These are phyloP conservation scores for Monosporozyma yasuniensis DNA, from an alignment of 805 yeast genomes.

Conservation along the genomic window DNA sequence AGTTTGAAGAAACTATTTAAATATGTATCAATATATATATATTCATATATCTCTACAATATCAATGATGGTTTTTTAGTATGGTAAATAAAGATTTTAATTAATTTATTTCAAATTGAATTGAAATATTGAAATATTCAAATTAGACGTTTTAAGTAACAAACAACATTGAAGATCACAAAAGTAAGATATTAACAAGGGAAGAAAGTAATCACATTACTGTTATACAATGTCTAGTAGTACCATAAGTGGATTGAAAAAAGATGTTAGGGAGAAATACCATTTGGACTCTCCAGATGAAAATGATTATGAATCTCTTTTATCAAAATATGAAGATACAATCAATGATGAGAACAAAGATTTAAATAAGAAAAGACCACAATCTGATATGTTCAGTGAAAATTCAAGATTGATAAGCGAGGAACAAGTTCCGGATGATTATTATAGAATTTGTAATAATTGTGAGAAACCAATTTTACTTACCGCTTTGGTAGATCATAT, in stretches of 20 bases:
- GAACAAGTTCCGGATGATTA: not conserved
- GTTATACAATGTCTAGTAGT: not conserved
- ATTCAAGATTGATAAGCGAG: slow-evolving; percentile 10
- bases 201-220: not conserved
- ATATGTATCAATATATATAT: not conserved
- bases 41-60: not conserved
- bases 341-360: not conserved
- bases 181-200: too few relatives aligned
- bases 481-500: slow-evolving; percentile 24
- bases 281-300: not conserved
- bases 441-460: slow-evolving; percentile 27
- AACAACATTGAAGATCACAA: too few relatives aligned
- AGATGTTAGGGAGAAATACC: not conserved
- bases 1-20: not conserved
- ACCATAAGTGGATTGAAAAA: not conserved
- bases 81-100: too few relatives aligned
- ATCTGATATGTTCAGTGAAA: slow-evolving; percentile 16
- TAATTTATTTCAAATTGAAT: too few relatives aligned
- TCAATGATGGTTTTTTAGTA: too few relatives aligned
- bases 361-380: not conserved
- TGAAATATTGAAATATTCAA: too few relatives aligned
- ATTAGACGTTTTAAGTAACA: too few relatives aligned
- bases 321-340: not conserved
- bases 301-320: not conserved
- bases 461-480: slow-evolving; percentile 26